Evolutionary conservation across 306 rosid species (phyloP), one percentile per base, ranked within the genome.

Genomic region (Prunus mume): DNA sequence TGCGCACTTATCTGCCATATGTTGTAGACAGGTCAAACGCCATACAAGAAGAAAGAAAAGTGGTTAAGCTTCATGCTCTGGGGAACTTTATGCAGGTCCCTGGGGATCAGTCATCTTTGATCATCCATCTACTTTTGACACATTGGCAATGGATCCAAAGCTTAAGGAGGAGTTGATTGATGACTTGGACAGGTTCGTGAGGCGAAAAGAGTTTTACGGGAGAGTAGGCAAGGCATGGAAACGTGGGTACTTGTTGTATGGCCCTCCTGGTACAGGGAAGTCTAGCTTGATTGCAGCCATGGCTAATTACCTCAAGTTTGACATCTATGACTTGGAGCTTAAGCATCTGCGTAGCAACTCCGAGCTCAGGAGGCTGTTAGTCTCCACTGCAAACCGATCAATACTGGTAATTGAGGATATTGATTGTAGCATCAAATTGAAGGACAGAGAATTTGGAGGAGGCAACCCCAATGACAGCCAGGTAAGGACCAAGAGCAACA

Each of bases 241-340:
- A 79, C 58, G 93, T 1, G 91, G 89, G 55, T 87, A 87, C 73
- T 70, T 89, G 56, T 63, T 85, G 27, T 81, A 82, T 78, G 90
- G 91, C 13, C 91, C 93, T 61, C 90, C 91, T 3, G 88, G 91
- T 1, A 89, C 93, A 1, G 90, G 91, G 7, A 87, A 87, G 54
- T 79, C 91, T 0, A 89, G 93, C 65, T 63, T 87, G 72, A 75
- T 89, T 67, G 88, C 88, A 20, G 83, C 90, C 66, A 85, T 89
- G 93, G 85, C 86, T 25, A 70, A 81, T 65, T 71, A 87, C 69
- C 86, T 89, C 3, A 82, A 79, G 82, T 89, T 81, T 63, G 85
- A 87, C 68, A 56, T 87, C 49, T 89, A 85, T 60, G 91, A 89
- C 25, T 75, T 90, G 77, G 91, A 87, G 82, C 94, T 84, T 28